Percentiles rank a stretch among this genome's conserved stretches.
Evolutionary conservation across 805 yeast genomes (phyloP).

Genomic region (Wickerhamia fluorescens): DNA sequence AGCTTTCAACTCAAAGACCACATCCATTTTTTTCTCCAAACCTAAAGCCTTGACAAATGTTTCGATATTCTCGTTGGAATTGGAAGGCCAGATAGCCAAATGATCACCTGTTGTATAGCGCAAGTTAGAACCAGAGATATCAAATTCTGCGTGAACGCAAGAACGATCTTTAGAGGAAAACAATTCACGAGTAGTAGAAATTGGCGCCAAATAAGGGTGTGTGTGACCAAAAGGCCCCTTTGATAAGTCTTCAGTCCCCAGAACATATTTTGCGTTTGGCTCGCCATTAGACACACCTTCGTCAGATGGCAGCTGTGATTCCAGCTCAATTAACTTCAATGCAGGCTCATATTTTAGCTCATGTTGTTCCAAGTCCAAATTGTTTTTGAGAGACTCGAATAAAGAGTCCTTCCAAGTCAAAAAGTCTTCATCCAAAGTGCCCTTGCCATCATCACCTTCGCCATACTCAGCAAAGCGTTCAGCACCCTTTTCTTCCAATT

Average conservation of each 20-base stretch:
- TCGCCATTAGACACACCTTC: conserved; percentile 74
- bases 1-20: conserved; percentile 57
- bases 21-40: conserved; percentile 43
- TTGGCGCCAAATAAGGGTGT: conserved; percentile 77
- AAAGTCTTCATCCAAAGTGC: conserved; percentile 92
- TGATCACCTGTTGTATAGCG: conserved; percentile 95
- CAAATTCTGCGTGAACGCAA: conserved; percentile 89
- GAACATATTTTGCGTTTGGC: conserved; percentile 49
- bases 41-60: conserved; percentile 59
- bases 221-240: conserved; percentile 73
- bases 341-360: conserved; percentile 77
- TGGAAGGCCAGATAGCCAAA: conserved; percentile 90
- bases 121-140: conserved; percentile 64
- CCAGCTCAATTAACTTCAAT: conserved; percentile 35
- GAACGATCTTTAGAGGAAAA: conserved; percentile 59
- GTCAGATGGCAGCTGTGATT: conserved; percentile 23
- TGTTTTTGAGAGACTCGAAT: conserved; percentile 57
- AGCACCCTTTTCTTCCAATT: conserved; percentile 61
- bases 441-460: conserved; percentile 92
- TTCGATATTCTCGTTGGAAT: conserved; percentile 68
- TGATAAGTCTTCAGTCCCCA: conserved; percentile 25
- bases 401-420: conserved; percentile 84
- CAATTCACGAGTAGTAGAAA: conserved; percentile 57
- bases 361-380: conserved; percentile 66
- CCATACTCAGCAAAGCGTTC: conserved; percentile 70